phyloP scores from a whole-genome alignment of 306 rosid genomes.

The Rosa chinensis region DNA sequence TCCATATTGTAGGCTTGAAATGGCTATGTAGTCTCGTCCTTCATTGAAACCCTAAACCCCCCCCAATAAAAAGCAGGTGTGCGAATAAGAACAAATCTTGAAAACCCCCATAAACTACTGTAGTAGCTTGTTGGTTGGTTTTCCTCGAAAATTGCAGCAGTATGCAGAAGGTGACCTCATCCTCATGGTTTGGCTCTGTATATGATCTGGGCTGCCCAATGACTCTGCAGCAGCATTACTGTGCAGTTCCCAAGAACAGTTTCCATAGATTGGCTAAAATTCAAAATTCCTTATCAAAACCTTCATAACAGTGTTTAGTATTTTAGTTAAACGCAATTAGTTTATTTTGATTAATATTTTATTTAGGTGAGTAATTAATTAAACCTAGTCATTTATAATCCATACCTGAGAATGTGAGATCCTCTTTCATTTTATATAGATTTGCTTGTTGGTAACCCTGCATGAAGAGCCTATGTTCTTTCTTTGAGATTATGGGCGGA shows the following conservation, averaged over 20 bases:
- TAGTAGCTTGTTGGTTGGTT: slow-evolving; percentile 6
- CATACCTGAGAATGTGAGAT: slow-evolving; percentile 3
- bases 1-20: background rate
- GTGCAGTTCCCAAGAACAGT: background rate
- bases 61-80: background rate
- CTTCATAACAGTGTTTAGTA: background rate
- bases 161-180: slow-evolving; percentile 2
- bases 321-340: slow-evolving; percentile 25
- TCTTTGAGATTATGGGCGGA: background rate
- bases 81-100: slow-evolving; percentile 13
- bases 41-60: slow-evolving; percentile 6
- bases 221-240: background rate
- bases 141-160: background rate
- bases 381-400: slow-evolving; percentile 23
- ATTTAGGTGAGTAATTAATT: background rate
- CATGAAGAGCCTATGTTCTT: slow-evolving; percentile 3
- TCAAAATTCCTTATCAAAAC: background rate
- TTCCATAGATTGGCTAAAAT: background rate
- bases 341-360: slow-evolving; percentile 17
- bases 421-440: slow-evolving; percentile 16
- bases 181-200: slow-evolving; percentile 12
- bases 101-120: background rate
- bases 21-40: background rate
- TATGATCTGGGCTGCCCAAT: slow-evolving; percentile 25
- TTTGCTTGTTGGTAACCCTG: slow-evolving; percentile 31